Conservation (phyloP, 495 filamentous ascomycete genomes). For the Acidiella bohemica region DNA sequence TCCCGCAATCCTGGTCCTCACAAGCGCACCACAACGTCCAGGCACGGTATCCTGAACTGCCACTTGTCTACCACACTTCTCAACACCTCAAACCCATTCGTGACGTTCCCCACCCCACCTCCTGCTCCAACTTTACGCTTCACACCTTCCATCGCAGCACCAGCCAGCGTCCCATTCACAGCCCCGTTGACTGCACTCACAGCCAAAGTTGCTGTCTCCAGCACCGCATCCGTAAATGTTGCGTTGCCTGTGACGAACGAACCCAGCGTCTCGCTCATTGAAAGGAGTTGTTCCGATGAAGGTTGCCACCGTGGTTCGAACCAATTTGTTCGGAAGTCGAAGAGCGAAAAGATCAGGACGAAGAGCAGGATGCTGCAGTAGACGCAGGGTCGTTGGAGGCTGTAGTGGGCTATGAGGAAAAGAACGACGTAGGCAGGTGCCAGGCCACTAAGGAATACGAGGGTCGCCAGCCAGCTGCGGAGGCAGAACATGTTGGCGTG, state of each 20-base stretch:
- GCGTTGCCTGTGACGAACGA: slow-evolving; percentile 4
- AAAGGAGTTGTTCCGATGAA: background rate
- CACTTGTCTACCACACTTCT: slow-evolving; percentile 25
- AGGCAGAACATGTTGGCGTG: no score
- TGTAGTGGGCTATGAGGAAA: slow-evolving; percentile 30
- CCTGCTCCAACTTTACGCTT: slow-evolving; percentile 13
- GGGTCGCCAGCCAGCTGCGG: slow-evolving; percentile 28
- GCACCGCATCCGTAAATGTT: slow-evolving; percentile 22
- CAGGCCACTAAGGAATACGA: slow-evolving; percentile 30
- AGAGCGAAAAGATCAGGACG: slow-evolving; percentile 30
- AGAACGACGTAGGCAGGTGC: slow-evolving; percentile 32
- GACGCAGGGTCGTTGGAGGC: slow-evolving; percentile 32
- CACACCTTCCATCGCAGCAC: slow-evolving; percentile 22
- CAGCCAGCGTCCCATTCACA: slow-evolving; percentile 22
- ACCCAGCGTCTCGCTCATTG: slow-evolving; percentile 6
- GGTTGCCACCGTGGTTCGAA: slow-evolving; percentile 26
- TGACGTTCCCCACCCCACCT: background rate
- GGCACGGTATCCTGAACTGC: slow-evolving; percentile 28
- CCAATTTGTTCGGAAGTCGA: slow-evolving; percentile 32
- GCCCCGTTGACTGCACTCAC: slow-evolving; percentile 23
- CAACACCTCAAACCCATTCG: slow-evolving; percentile 17
- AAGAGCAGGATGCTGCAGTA: slow-evolving; percentile 33
- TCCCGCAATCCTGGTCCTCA: slow-evolving; percentile 1
- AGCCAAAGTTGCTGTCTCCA: slow-evolving; percentile 21
- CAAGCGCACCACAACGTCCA: slow-evolving; percentile 22